Percentiles rank a stretch among this genome's conserved stretches.
Evolutionary conservation across 495 filamentous ascomycete genomes (phyloP).

Genomic region (Penicillium steckii): DNA sequence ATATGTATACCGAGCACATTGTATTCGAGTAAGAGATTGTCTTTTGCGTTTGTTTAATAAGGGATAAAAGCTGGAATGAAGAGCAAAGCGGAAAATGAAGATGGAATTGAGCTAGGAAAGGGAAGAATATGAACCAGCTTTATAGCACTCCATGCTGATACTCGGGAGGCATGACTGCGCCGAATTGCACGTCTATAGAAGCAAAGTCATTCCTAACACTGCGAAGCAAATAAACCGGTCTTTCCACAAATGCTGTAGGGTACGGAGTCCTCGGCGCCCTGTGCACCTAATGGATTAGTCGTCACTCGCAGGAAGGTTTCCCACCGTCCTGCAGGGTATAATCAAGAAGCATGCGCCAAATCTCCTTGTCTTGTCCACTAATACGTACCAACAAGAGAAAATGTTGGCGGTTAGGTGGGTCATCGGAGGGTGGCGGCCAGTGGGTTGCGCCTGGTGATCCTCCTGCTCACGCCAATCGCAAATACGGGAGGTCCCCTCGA

Average conservation of each 20-base stretch:
- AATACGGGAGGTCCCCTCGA: slow-evolving; percentile 11
- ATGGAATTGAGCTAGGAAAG: slow-evolving; percentile 3
- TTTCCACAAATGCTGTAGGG: slow-evolving; percentile 9
- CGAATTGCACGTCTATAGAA: slow-evolving; percentile 4
- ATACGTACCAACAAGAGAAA: slow-evolving; percentile 25
- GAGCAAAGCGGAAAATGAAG: neutral
- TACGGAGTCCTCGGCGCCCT: slow-evolving; percentile 15
- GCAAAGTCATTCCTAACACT: neutral
- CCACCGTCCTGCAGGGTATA: slow-evolving; percentile 10
- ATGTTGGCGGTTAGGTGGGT: slow-evolving; percentile 36
- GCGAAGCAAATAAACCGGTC: neutral
- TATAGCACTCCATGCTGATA: slow-evolving; percentile 14
- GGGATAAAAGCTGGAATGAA: neutral
- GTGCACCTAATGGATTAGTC: slow-evolving; percentile 24
- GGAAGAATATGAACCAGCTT: slow-evolving; percentile 13
- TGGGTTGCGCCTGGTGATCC: slow-evolving; percentile 16
- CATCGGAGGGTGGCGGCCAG: slow-evolving; percentile 21
- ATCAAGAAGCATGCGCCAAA: slow-evolving; percentile 3
- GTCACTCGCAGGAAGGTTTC: slow-evolving; percentile 15
- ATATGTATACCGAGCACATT: slow-evolving; percentile 46
- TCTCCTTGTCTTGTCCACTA: neutral
- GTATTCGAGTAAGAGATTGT: too few relatives aligned
- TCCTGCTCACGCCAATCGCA: slow-evolving; percentile 8
- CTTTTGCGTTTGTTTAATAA: slow-evolving; percentile 2
- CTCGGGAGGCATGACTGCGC: slow-evolving; percentile 14